phyloP scores from a whole-genome alignment of 441 rosid genomes.

The Gossypium gossypioides region DNA sequence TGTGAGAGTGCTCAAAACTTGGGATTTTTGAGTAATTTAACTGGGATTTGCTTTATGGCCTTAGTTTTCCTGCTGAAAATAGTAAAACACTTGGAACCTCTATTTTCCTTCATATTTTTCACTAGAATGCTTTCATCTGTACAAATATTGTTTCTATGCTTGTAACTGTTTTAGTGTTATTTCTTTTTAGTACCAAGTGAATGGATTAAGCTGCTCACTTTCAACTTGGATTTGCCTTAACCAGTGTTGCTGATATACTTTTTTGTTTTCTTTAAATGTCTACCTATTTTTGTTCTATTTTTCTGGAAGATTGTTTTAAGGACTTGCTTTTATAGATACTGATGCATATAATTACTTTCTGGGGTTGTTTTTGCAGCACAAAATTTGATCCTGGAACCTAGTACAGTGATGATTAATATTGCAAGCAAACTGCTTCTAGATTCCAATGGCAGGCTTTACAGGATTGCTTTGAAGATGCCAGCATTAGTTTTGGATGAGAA shows the following conservation, averaged over 20 bases:
- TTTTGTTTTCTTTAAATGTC: no score
- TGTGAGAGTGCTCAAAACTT: neutral
- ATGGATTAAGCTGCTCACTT: no score
- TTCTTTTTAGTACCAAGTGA: no score
- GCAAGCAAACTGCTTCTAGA: slow-evolving; percentile 68
- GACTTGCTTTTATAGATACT: neutral
- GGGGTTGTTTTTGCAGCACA: slow-evolving; percentile 34
- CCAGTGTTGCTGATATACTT: no score
- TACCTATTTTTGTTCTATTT: slow-evolving; percentile 17
- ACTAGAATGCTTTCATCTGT: no score
- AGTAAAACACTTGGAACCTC: no score
- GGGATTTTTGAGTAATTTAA: neutral
- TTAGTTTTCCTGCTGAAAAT: neutral
- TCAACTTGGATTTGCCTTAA: no score
- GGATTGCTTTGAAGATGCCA: slow-evolving; percentile 80
- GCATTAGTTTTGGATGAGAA: slow-evolving; percentile 66
- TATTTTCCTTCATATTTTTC: no score
- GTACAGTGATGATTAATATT: slow-evolving; percentile 42
- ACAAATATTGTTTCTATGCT: no score
- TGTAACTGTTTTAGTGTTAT: no score
- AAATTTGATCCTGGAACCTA: slow-evolving; percentile 42
- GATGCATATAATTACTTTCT: neutral
- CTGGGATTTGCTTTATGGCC: neutral
- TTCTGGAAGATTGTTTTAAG: slow-evolving; percentile 10
- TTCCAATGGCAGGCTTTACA: slow-evolving; percentile 36